phyloP scores from a whole-genome alignment of 2,329 filamentous ascomycete genomes.

The Scleromitrula shiraiana region DNA sequence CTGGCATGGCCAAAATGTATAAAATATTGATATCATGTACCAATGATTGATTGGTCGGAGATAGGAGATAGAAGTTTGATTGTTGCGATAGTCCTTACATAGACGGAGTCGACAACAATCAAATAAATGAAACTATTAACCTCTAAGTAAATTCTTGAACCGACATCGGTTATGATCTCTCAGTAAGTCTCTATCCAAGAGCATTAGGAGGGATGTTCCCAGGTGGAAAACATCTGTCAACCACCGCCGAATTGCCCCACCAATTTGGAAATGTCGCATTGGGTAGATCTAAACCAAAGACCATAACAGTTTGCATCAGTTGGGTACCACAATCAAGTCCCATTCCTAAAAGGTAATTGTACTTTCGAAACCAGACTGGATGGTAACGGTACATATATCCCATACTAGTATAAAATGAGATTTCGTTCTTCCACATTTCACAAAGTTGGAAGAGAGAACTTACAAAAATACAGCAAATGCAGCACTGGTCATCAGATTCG shows the following conservation, averaged over 20 bases:
- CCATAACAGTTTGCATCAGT: conserved; percentile 59
- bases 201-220: neutral
- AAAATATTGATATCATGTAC: no score
- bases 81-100: no score
- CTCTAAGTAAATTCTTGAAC: neutral
- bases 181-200: neutral
- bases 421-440: neutral
- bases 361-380: conserved; percentile 62
- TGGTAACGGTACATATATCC: conserved; percentile 18
- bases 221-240: conserved; percentile 26
- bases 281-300: conserved; percentile 41
- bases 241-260: conserved; percentile 25
- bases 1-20: no score
- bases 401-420: neutral
- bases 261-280: conserved; percentile 24
- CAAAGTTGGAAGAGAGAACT: neutral
- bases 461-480: conserved; percentile 25
- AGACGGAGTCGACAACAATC: no score
- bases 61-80: no score
- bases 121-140: neutral
- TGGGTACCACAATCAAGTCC: conserved; percentile 63
- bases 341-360: conserved; percentile 71
- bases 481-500: conserved; percentile 26
- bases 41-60: no score
- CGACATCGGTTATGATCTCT: neutral